Evolutionary conservation across 371 early-diverging fungal genomes (phyloP).

Genomic region (Haplosporangium sp.): DNA sequence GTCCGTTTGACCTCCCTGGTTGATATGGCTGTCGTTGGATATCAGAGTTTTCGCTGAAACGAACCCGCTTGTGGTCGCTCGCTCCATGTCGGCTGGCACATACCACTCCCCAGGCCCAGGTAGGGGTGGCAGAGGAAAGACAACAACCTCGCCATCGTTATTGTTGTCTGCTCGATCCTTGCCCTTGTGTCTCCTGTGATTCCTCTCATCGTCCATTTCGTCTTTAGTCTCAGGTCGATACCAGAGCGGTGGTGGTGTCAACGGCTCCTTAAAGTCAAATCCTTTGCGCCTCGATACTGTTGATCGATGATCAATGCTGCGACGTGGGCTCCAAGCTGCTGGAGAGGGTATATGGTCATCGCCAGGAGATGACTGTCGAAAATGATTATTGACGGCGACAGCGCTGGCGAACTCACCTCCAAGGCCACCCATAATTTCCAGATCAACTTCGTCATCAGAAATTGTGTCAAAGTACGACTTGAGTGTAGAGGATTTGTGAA

Average conservation of each 20-base stretch:
- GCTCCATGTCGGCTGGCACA: background rate
- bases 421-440: constrained; percentile 48
- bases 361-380: no score
- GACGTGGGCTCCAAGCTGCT: background rate
- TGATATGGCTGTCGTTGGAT: no score
- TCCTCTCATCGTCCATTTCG: background rate
- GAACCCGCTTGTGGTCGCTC: background rate
- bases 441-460: constrained; percentile 46
- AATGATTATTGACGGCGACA: background rate
- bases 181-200: background rate
- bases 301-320: background rate
- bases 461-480: constrained; percentile 13
- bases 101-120: constrained; percentile 28
- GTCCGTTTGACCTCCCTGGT: no score
- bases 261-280: constrained; percentile 23
- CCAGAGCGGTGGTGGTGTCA: constrained; percentile 14
- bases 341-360: background rate
- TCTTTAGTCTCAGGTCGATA: background rate
- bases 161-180: background rate
- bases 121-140: constrained; percentile 24
- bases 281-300: background rate
- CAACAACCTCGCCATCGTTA: background rate
- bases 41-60: no score
- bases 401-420: constrained; percentile 1
- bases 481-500: background rate